These are phyloP conservation scores for Leccinum disarticulatum DNA, from an alignment of 768 basidiomycete genomes.

Conservation along the genomic window DNA sequence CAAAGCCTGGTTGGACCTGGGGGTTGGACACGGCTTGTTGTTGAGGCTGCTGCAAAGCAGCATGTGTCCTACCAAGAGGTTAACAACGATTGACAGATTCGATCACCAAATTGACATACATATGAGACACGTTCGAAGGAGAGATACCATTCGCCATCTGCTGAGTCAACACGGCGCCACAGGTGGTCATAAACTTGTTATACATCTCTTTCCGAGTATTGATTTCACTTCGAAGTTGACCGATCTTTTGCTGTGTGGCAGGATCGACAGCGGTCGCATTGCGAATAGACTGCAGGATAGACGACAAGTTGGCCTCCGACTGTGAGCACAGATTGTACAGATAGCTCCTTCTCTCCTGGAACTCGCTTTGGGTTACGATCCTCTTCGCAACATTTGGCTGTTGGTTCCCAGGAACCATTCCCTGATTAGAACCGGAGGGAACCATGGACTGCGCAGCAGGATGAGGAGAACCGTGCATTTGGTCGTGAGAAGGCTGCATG, in stretches of 20 bases:
- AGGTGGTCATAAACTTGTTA: constrained; percentile 34
- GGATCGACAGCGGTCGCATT: constrained; percentile 21
- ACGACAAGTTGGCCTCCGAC: constrained; percentile 12
- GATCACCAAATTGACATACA: constrained; percentile 31
- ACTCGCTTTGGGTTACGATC: constrained; percentile 19
- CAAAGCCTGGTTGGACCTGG: constrained; percentile 25
- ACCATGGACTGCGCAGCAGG: constrained; percentile 24
- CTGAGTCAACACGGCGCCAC: constrained; percentile 25
- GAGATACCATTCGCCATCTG: constrained; percentile 26
- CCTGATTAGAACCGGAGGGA: constrained; percentile 20
- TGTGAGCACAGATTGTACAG: constrained; percentile 13
- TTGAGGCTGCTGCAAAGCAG: constrained; percentile 23
- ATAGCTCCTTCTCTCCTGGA: constrained; percentile 23
- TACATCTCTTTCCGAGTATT: constrained; percentile 40
- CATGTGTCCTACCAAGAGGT: constrained; percentile 17
- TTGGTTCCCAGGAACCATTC: constrained; percentile 20
- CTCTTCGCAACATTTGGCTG: constrained; percentile 29
- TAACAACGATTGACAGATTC: constrained; percentile 1
- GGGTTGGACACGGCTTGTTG: constrained; percentile 11
- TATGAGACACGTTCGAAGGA: constrained; percentile 26
- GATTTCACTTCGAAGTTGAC: constrained; percentile 21
- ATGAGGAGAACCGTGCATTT: constrained; percentile 53
- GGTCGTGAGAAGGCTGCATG: constrained; percentile 40
- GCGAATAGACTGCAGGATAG: constrained; percentile 10
- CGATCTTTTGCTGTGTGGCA: constrained; percentile 15